A percentile compares a stretch with the other conserved stretches of the same genome.
Conservation (phyloP, 148 eudicot genomes). For the Vaccinium myrtillus region DNA sequence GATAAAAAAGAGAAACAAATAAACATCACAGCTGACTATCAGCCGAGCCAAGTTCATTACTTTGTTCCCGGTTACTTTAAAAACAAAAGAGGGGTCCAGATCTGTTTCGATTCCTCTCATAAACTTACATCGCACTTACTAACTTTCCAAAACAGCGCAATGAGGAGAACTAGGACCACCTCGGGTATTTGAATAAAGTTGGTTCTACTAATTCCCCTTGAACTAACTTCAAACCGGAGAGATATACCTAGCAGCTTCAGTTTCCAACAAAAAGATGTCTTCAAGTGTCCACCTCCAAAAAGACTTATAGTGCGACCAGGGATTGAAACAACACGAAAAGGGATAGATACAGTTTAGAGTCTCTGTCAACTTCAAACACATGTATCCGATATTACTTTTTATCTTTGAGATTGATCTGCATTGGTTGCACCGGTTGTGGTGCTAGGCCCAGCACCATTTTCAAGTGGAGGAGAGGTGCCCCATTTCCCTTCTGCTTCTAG, state of each 20-base stretch:
- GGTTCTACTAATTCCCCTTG: background rate
- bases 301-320: constrained; percentile 4
- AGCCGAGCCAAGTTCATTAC: background rate
- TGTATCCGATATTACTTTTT: constrained; percentile 7
- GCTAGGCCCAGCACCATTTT: constrained; percentile 70
- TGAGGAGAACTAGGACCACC: constrained; percentile 11
- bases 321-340: constrained; percentile 9
- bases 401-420: constrained; percentile 60
- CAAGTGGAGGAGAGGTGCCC: constrained; percentile 76
- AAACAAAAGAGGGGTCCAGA: background rate
- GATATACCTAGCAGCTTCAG: constrained; percentile 36
- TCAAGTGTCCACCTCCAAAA: constrained; percentile 14
- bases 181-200: constrained; percentile 6
- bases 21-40: background rate
- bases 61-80: background rate
- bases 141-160: background rate
- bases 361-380: background rate
- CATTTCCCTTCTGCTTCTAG: constrained; percentile 82
- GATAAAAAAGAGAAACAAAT: background rate
- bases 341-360: background rate
- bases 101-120: background rate
- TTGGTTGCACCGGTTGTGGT: constrained; percentile 40
- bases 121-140: constrained; percentile 10
- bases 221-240: background rate
- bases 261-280: background rate